Percentiles rank a stretch among this genome's conserved stretches.
These are phyloP conservation scores for Yamadazyma spencermartinsiae DNA, from an alignment of 1,139 yeast species.

Conservation along the genomic window DNA sequence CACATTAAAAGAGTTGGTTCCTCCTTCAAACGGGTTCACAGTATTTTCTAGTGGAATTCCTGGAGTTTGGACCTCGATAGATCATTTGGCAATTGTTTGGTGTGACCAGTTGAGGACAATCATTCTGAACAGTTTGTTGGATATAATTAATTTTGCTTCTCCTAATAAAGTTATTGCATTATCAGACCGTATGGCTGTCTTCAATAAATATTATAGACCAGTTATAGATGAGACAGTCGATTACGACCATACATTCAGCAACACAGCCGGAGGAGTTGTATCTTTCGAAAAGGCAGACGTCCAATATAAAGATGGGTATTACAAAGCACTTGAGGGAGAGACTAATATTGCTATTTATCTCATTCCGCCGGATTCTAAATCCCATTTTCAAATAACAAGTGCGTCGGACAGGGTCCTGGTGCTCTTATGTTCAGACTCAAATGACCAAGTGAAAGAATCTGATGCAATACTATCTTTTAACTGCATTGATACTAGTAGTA, in stretches of 20 bases:
- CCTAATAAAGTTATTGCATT: constrained; percentile 52
- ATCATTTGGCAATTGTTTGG: constrained; percentile 97
- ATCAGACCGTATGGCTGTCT: constrained; percentile 55
- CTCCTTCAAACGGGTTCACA: constrained; percentile 75
- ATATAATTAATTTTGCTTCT: constrained; percentile 49
- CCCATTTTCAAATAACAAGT: not conserved
- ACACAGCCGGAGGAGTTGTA: not conserved
- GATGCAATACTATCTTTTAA: not conserved
- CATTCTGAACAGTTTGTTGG: constrained; percentile 60
- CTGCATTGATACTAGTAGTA: constrained; percentile 42
- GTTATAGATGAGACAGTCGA: constrained; percentile 21
- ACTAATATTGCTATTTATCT: not conserved
- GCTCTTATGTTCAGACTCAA: not conserved
- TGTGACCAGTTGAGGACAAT: constrained; percentile 80
- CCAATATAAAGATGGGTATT: not conserved
- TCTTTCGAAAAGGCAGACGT: not conserved
- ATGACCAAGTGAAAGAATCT: not conserved
- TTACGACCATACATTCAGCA: not conserved
- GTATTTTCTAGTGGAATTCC: constrained; percentile 87
- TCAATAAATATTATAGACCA: constrained; percentile 31
- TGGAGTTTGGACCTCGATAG: constrained; percentile 90
- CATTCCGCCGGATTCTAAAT: not conserved
- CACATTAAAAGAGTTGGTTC: constrained; percentile 68
- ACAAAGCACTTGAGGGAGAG: not conserved
- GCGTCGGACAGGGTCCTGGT: not conserved